A percentile compares a stretch with the other conserved stretches of the same genome.
phyloP scores from a whole-genome alignment of 345 rosid species.

The Citrus sp. region DNA sequence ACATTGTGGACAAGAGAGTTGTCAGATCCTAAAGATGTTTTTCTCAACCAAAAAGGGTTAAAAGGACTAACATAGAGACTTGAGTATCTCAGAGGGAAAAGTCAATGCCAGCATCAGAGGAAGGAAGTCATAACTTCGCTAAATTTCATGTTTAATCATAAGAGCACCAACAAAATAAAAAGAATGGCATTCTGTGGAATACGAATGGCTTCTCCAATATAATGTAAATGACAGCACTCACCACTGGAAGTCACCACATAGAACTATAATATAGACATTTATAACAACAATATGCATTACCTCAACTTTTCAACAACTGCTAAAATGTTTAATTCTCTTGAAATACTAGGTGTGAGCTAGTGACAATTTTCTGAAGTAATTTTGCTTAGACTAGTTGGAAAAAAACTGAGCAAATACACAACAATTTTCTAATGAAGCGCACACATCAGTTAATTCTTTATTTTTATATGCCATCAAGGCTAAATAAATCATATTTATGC shows the following conservation, averaged over 20 bases:
- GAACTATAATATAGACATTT: neutral
- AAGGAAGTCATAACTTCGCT: neutral
- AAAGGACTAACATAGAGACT: neutral
- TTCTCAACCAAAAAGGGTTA: neutral
- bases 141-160: neutral
- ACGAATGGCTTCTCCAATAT: neutral
- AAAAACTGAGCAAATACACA: no score
- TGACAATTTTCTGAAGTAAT: neutral
- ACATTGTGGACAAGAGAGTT: neutral
- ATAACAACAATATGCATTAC: neutral
- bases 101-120: neutral
- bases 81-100: neutral
- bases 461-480: no score
- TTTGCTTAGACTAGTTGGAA: neutral
- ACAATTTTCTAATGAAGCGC: no score
- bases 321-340: neutral
- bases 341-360: no score
- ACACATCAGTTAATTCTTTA: neutral
- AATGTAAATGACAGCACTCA: neutral
- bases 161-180: neutral
- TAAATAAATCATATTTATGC: no score
- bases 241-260: neutral
- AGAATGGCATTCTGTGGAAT: neutral
- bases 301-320: neutral
- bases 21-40: neutral